Conservation (phyloP, 805 yeast species). For the Yarrowia sp. region DNA sequence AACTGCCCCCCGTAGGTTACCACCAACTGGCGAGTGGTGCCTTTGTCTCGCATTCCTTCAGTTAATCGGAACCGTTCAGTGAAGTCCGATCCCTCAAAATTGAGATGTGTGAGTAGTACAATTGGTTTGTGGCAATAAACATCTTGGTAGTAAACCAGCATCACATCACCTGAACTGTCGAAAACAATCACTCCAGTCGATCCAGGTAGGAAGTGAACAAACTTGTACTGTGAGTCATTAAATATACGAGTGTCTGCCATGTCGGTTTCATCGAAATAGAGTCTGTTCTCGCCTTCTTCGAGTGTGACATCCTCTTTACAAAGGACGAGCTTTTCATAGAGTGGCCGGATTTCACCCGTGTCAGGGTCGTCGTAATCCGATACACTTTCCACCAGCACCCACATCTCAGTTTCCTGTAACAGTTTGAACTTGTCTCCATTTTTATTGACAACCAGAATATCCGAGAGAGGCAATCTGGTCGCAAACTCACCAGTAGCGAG, state of each 20-base stretch:
- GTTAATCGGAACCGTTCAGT: background rate
- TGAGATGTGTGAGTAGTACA: background rate
- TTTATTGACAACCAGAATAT: background rate
- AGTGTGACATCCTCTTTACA: background rate
- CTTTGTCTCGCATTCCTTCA: background rate
- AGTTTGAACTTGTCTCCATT: background rate
- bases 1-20: slow-evolving; percentile 3
- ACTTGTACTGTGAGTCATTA: background rate
- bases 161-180: too few relatives aligned
- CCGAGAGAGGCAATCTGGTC: background rate
- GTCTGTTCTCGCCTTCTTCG: background rate
- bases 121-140: background rate
- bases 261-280: background rate
- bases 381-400: background rate
- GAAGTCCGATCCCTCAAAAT: background rate
- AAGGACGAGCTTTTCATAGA: background rate
- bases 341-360: background rate
- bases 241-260: background rate
- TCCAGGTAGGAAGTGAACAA: background rate
- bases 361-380: background rate
- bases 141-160: background rate
- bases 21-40: background rate
- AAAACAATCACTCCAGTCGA: background rate
- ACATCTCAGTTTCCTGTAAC: background rate
- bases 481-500: background rate